Conservation (phyloP, 345 rosid genomes). For the Cochlearia excelsa region DNA sequence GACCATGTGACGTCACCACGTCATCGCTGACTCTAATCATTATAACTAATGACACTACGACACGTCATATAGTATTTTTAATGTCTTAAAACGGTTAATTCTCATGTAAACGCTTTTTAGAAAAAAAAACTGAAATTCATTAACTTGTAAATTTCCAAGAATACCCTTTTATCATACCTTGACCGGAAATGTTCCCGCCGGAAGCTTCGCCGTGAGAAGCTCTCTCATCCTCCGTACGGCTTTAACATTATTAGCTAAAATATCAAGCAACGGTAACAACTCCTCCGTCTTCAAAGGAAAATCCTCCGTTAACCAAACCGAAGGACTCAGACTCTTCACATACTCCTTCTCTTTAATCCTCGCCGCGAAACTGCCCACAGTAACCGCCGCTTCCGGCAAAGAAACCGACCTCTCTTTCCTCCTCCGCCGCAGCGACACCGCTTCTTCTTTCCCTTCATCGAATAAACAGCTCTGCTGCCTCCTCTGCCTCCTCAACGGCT, state of each 20-base stretch:
- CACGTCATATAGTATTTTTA: neutral
- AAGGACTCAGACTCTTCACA: slow-evolving; percentile 82
- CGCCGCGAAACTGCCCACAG: slow-evolving; percentile 28
- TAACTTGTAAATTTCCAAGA: neutral
- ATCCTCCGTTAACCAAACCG: slow-evolving; percentile 78
- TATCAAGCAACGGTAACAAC: slow-evolving; percentile 86
- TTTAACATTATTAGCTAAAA: slow-evolving; percentile 87
- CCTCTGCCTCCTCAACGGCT: slow-evolving; percentile 51
- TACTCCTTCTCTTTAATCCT: slow-evolving; percentile 69
- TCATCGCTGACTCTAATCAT: neutral
- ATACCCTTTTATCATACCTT: slow-evolving; percentile 49
- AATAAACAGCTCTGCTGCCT: slow-evolving; percentile 67
- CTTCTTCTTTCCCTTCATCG: slow-evolving; percentile 29
- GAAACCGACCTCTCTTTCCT: slow-evolving; percentile 45
- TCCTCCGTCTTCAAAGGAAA: slow-evolving; percentile 89
- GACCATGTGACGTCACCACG: neutral
- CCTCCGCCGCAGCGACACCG: slow-evolving; percentile 24
- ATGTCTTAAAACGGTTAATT: neutral
- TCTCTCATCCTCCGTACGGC: slow-evolving; percentile 92
- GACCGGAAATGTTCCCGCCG: slow-evolving; percentile 85
- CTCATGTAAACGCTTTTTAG: slow-evolving; percentile 22
- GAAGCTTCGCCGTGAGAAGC: slow-evolving; percentile 83
- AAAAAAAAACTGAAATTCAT: too few relatives aligned
- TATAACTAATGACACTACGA: neutral
- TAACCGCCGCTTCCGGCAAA: slow-evolving; percentile 31